Conservation (phyloP, 805 yeast species). For the Wickerhamiella alocasiicola region DNA sequence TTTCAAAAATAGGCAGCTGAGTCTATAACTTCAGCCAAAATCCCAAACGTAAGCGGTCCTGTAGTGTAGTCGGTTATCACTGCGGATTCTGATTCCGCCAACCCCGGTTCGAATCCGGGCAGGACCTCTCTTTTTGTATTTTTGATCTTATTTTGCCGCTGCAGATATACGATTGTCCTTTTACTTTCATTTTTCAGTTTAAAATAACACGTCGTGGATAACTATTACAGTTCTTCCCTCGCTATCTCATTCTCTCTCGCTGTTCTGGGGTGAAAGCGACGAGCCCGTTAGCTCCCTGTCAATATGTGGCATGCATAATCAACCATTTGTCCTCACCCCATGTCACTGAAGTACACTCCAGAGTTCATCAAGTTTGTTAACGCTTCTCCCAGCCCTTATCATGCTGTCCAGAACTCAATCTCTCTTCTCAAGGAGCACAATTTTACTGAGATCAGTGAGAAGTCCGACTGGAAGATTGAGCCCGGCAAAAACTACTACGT, state of each 20-base stretch:
- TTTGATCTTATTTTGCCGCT: too few species aligned
- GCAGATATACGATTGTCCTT: background rate
- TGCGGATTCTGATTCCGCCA: constrained; percentile 21
- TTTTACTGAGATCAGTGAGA: constrained; percentile 60
- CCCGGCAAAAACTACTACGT: constrained; percentile 64
- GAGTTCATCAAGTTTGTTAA: constrained; percentile 71
- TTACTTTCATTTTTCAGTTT: too few species aligned
- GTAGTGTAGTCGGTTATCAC: constrained; percentile 29
- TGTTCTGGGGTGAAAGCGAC: background rate
- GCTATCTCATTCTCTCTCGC: background rate
- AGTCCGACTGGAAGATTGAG: constrained; percentile 49
- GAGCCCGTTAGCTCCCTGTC: too few species aligned
- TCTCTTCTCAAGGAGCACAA: constrained; percentile 46
- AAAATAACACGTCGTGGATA: background rate
- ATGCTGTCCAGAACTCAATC: constrained; percentile 64
- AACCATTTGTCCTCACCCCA: too few species aligned
- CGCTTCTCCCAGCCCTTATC: constrained; percentile 86
- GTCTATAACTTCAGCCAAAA: too few species aligned
- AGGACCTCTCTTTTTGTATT: constrained; percentile 13
- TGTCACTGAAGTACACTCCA: constrained; percentile 9
- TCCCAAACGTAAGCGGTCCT: constrained; percentile 21
- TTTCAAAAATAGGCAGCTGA: too few species aligned
- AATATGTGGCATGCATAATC: constrained; percentile 10
- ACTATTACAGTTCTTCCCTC: background rate
- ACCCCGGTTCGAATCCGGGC: constrained; percentile 17